Evolutionary conservation across 2,329 filamentous ascomycete species (phyloP).

Genomic region (Colletotrichum plurivorum): DNA sequence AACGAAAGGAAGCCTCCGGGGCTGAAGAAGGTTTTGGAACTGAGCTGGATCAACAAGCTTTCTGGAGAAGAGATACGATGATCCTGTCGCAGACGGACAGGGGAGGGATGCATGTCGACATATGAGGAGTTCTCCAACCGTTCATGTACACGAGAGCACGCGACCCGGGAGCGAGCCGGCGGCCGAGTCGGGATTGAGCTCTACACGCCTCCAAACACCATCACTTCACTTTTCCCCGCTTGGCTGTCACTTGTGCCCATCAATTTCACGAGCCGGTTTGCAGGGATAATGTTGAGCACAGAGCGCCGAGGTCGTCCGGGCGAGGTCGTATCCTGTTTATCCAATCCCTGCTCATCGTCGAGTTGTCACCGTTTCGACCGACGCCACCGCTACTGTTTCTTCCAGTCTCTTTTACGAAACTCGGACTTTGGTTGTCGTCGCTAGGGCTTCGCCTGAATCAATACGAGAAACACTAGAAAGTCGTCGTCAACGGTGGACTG

Average conservation of each 20-base stretch:
- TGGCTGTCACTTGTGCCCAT: conserved; percentile 11
- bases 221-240: not conserved
- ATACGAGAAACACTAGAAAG: conserved; percentile 24
- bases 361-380: not conserved
- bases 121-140: conserved; percentile 15
- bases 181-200: conserved; percentile 19
- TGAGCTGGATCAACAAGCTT: conserved; percentile 7
- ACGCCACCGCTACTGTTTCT: not conserved
- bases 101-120: conserved; percentile 15
- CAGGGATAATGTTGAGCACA: not conserved
- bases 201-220: conserved; percentile 1
- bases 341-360: not conserved
- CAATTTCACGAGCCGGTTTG: conserved; percentile 30
- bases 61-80: conserved; percentile 10
- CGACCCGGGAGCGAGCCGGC: not conserved
- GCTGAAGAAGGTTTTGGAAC: conserved; percentile 12
- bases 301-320: conserved; percentile 18
- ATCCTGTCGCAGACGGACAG: conserved; percentile 2
- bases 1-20: not conserved
- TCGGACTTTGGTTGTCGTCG: not conserved
- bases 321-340: conserved; percentile 21
- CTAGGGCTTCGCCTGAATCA: not conserved
- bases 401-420: not conserved
- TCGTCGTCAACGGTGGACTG: conserved; percentile 7
- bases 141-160: conserved; percentile 14